These are phyloP conservation scores for Galeopsis tetrahit DNA, from an alignment of 257 asterid species.

Conservation along the genomic window DNA sequence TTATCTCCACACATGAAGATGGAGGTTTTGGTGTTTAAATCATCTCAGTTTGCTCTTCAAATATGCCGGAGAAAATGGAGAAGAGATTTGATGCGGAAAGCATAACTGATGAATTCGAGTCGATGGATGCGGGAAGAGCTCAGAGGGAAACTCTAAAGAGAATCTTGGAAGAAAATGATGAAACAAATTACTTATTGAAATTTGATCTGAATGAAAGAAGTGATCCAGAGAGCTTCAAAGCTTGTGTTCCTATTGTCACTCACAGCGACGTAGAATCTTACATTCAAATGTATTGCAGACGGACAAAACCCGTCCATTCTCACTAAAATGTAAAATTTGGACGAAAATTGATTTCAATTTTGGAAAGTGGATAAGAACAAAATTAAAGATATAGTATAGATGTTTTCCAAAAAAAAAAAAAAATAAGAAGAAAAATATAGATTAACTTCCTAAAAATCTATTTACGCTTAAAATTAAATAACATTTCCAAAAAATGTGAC, in stretches of 20 bases:
- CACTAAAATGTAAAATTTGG: too few relatives aligned
- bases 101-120: conserved; percentile 63
- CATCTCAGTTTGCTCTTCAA: conserved; percentile 24
- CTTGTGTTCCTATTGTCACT: conserved; percentile 62
- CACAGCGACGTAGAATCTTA: conserved; percentile 69
- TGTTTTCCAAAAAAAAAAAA: too few relatives aligned
- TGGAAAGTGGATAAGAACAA: too few relatives aligned
- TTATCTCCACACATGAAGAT: too few relatives aligned
- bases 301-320: conserved; percentile 58
- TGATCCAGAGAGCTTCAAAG: conserved; percentile 55
- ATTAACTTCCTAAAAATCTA: too few relatives aligned
- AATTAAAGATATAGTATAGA: too few relatives aligned
- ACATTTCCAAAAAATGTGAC: too few relatives aligned
- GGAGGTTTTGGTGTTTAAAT: background rate
- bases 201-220: conserved; percentile 71
- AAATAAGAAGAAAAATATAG: too few relatives aligned
- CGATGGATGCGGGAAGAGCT: conserved; percentile 63
- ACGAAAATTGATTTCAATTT: too few relatives aligned
- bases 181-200: conserved; percentile 55
- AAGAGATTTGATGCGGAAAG: conserved; percentile 47
- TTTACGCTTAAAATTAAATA: too few relatives aligned
- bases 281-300: conserved; percentile 64
- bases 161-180: conserved; percentile 73
- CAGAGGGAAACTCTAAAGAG: conserved; percentile 65
- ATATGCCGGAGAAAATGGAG: conserved; percentile 56